Conservation (phyloP, 805 yeast species). For the Wickerhamomyces bisporus region DNA sequence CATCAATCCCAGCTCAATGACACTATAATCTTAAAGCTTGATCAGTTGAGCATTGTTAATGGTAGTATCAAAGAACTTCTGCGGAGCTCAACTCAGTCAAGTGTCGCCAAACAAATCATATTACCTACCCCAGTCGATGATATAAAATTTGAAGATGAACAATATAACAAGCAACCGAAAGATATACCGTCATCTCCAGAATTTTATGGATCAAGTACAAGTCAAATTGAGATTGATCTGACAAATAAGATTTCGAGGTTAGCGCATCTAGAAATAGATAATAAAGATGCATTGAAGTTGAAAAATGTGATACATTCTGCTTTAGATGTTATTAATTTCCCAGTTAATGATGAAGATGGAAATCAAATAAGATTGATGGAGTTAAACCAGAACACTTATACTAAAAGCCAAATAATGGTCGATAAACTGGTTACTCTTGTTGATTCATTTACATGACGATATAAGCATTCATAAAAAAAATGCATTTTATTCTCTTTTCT, state of each 20-base stretch:
- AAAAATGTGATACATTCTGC: constrained; percentile 13
- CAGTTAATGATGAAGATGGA: constrained; percentile 9
- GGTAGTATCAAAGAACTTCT: background rate
- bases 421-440: constrained; percentile 10
- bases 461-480: background rate
- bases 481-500: no score
- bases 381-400: constrained; percentile 7
- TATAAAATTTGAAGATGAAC: background rate
- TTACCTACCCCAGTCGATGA: constrained; percentile 20
- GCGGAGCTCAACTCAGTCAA: no score
- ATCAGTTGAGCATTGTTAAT: background rate
- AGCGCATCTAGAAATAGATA: constrained; percentile 7
- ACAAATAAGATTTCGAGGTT: constrained; percentile 11
- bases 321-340: constrained; percentile 13
- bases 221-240: constrained; percentile 19
- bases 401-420: constrained; percentile 9
- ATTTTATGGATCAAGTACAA: constrained; percentile 11
- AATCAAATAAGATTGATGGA: constrained; percentile 9
- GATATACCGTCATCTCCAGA: constrained; percentile 21
- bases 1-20: background rate
- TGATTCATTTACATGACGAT: constrained; percentile 12
- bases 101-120: no score
- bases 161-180: background rate
- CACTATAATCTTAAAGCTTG: background rate
- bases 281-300: constrained; percentile 14